Base-by-base conservation (phyloP, 495 filamentous ascomycete species). In the Letharia columbiana region DNA sequence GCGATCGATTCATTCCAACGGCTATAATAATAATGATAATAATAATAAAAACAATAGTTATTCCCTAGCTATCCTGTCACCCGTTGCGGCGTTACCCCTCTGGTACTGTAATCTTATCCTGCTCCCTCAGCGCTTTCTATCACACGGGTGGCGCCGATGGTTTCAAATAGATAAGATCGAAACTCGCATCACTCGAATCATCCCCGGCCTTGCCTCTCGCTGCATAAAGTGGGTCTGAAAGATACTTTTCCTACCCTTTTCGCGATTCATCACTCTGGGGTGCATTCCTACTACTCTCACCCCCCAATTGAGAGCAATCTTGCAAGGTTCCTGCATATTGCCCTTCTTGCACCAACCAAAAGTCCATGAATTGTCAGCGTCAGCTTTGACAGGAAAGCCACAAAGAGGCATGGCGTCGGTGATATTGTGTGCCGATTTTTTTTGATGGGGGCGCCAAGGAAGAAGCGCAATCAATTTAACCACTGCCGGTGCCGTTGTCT, bases 201-300 rank as follows among this genome's bases (percentile, higher is more conserved):
- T n/a, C 23, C 23, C 23, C 23, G 23, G 31, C 33, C 54, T 6
- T 37, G 31, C 54, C 28, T 37, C 18, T 18, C 31, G 33, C 28
- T 57, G 54, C 54, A 57, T 57, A 57, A 57, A 57, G 54, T 57
- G 54, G 54, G 54, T 57, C 54, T 9, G 31, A 37, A 57, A 37
- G 28, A 20, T 20, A 10, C 31, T 33, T 57, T 57, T 57, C 13
- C 52, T 17, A 9, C 33, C 54, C 8, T 57, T 57, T 52, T 56
- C 3, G 23, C 23, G n/a, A 52, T 28, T 28, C 0, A 52, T 52
- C 49, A 54, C 13, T 33, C 28, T 31, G 50, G 50, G 23, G 0
- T 54, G 28, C 50, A 17, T 54, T 33, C 4, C 0, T 5, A 33
- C 10, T 0, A 5, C 9, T 0, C 15, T 0, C 5, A 6, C 20